These are phyloP conservation scores for Cercospora citrullina DNA, from an alignment of 2,329 filamentous ascomycete species.

Conservation along the genomic window DNA sequence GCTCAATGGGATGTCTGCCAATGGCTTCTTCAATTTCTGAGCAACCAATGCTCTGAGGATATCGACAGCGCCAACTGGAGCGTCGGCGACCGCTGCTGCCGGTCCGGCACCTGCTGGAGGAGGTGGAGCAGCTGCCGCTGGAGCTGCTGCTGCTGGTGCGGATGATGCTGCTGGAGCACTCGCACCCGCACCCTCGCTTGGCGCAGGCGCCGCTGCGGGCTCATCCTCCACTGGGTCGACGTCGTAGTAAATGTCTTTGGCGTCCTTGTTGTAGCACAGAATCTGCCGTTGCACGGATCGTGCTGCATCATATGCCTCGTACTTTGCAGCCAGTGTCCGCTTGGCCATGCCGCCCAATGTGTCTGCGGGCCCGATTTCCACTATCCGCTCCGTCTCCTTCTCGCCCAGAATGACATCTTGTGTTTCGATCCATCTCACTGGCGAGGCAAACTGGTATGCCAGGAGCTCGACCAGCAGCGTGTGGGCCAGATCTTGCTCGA, in stretches of 20 bases:
- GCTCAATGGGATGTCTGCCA: conserved; percentile 83
- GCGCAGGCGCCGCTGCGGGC: conserved; percentile 57
- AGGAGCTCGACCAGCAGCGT: conserved; percentile 97
- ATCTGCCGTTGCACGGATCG: conserved; percentile 96
- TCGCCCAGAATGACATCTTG: conserved; percentile 99
- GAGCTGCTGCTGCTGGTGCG: conserved; percentile 50
- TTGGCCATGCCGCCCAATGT: conserved; percentile 97
- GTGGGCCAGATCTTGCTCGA: conserved; percentile 98
- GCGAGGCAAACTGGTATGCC: conserved; percentile 98
- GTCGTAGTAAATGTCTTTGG: conserved; percentile 99
- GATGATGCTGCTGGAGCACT: conserved; percentile 48
- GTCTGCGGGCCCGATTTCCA: conserved; percentile 95
- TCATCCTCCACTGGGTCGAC: conserved; percentile 94
- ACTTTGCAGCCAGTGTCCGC: conserved; percentile 92
- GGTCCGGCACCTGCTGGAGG: conserved; percentile 74
- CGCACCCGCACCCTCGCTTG: conserved; percentile 50
- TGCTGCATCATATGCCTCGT: conserved; percentile 96
- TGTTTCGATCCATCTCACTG: conserved; percentile 99
- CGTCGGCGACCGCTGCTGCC: conserved; percentile 81
- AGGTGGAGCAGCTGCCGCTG: conserved; percentile 55
- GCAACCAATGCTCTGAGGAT: conserved; percentile 87
- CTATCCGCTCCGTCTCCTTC: conserved; percentile 93
- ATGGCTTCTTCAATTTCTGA: conserved; percentile 95
- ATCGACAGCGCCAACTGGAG: conserved; percentile 83
- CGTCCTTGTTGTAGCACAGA: conserved; percentile 98